Percentiles rank a stretch among this genome's conserved stretches.
These are phyloP conservation scores for Cercospora nicotianae DNA, from an alignment of 2,329 filamentous ascomycete species.

Conservation along the genomic window DNA sequence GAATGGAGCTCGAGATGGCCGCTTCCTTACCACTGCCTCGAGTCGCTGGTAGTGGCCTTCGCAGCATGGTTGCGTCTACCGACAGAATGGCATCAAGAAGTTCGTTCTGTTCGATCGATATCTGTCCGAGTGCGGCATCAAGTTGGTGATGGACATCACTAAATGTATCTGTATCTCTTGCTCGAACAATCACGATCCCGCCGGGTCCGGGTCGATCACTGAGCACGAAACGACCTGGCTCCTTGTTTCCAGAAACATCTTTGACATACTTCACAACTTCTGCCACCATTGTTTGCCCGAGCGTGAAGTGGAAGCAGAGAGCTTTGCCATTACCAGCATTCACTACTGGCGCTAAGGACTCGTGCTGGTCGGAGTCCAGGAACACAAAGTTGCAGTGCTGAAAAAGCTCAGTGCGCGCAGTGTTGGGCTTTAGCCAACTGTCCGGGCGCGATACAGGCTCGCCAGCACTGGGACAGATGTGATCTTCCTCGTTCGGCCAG, in stretches of 20 bases:
- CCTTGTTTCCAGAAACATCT: constrained; percentile 71
- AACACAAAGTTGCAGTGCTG: constrained; percentile 88
- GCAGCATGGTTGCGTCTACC: constrained; percentile 72
- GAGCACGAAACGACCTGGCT: constrained; percentile 38
- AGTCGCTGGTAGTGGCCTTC: constrained; percentile 58
- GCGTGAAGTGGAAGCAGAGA: constrained; percentile 62
- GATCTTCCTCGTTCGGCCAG: constrained; percentile 74
- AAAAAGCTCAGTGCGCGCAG: constrained; percentile 69
- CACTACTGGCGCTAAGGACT: constrained; percentile 72
- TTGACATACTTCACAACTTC: constrained; percentile 79
- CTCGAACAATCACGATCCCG: constrained; percentile 77
- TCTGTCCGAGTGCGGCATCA: constrained; percentile 72
- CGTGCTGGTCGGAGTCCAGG: constrained; percentile 71
- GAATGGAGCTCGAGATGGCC: constrained; percentile 5
- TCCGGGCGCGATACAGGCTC: constrained; percentile 66
- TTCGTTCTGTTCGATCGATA: constrained; percentile 83
- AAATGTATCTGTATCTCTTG: constrained; percentile 56
- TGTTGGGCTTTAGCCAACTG: constrained; percentile 71
- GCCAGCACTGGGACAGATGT: constrained; percentile 71
- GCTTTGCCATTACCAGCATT: constrained; percentile 82
- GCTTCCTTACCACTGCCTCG: neutral
- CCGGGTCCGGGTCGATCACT: constrained; percentile 33
- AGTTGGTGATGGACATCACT: constrained; percentile 45
- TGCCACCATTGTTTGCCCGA: constrained; percentile 60
- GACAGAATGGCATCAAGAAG: constrained; percentile 86